Evolutionary conservation across 805 yeast genomes (phyloP).

Genomic region (Cyberlindnera maritima): DNA sequence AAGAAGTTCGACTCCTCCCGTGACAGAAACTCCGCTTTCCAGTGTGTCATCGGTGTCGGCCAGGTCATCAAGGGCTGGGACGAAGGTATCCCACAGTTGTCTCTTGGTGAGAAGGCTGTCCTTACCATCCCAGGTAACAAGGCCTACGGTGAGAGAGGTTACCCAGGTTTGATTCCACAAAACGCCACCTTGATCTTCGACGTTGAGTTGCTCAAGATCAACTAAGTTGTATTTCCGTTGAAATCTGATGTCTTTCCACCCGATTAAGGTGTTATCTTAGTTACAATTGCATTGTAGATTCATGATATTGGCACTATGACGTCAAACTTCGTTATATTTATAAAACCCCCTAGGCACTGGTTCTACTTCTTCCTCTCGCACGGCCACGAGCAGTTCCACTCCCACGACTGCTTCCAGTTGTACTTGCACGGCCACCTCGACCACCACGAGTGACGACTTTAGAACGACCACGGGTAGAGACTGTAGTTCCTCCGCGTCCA

Average conservation of each 20-base stretch:
- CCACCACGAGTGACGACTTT: neutral
- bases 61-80: constrained; percentile 98
- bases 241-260: neutral
- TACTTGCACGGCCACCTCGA: neutral
- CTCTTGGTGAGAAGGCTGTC: constrained; percentile 90
- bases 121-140: constrained; percentile 89
- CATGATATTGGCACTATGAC: too few species aligned
- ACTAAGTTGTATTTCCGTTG: constrained; percentile 25
- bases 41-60: constrained; percentile 91
- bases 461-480: too few species aligned
- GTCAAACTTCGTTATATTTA: too few species aligned
- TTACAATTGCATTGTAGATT: too few species aligned
- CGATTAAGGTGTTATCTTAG: neutral
- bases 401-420: neutral
- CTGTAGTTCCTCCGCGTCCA: neutral
- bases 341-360: too few species aligned
- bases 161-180: constrained; percentile 96
- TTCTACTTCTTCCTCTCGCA: neutral
- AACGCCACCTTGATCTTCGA: constrained; percentile 89
- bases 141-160: constrained; percentile 93
- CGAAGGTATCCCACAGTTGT: constrained; percentile 86
- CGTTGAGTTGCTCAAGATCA: constrained; percentile 61
- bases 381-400: too few species aligned
- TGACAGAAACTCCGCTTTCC: constrained; percentile 95
- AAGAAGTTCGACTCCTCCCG: constrained; percentile 94